A percentile compares a stretch with the other conserved stretches of the same genome.
Evolutionary conservation across 2,329 filamentous ascomycete genomes (phyloP).

Genomic region (Verticillium nubilum): DNA sequence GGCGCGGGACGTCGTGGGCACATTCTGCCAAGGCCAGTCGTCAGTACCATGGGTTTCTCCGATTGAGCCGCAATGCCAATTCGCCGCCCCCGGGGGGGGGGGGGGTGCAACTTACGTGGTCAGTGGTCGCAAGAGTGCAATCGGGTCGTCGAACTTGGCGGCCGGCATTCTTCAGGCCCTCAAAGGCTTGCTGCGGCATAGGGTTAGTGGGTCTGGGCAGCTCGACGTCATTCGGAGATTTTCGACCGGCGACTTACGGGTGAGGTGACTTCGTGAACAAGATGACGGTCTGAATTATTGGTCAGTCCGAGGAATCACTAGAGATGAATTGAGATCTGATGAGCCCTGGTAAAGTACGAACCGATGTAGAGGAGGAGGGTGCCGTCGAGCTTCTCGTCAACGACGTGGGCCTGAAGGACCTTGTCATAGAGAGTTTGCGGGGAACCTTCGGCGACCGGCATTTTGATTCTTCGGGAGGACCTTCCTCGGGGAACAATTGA

Average conservation of each 20-base stretch:
- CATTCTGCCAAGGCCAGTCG: conserved; percentile 60
- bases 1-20: conserved; percentile 87
- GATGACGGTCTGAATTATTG: conserved; percentile 69
- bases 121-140: conserved; percentile 92
- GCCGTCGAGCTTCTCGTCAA: conserved; percentile 92
- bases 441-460: conserved; percentile 68
- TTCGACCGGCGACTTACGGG: conserved; percentile 73
- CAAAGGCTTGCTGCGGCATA: conserved; percentile 77
- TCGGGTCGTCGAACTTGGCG: conserved; percentile 88
- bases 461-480: conserved; percentile 33
- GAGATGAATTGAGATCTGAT: neutral
- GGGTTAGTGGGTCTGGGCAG: conserved; percentile 7
- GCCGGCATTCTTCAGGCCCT: conserved; percentile 84
- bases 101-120: conserved; percentile 65
- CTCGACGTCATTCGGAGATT: conserved; percentile 8
- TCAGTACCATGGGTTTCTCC: neutral
- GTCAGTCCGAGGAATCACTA: neutral
- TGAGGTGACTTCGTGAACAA: conserved; percentile 97
- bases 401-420: conserved; percentile 90
- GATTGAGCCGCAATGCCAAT: neutral
- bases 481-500: neutral
- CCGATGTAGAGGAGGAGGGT: conserved; percentile 91
- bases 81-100: neutral
- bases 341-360: conserved; percentile 35
- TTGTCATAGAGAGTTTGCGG: conserved; percentile 95